Percentiles rank a stretch among this genome's conserved stretches.
phyloP scores from a whole-genome alignment of 331 rosid genomes.

The Malus hybrid region DNA sequence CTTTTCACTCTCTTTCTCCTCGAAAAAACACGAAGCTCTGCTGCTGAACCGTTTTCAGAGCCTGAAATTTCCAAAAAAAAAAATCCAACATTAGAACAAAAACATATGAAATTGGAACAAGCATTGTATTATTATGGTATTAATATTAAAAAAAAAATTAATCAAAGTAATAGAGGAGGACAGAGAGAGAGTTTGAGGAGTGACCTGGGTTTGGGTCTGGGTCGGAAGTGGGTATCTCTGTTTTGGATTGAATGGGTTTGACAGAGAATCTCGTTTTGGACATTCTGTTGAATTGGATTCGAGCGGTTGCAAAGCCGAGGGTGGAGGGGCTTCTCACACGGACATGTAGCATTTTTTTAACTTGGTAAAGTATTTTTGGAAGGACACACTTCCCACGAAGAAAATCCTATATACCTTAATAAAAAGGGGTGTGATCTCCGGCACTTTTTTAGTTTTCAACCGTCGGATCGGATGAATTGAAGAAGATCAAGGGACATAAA shows the following conservation, averaged over 20 bases:
- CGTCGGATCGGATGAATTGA: no score
- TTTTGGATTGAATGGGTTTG: background rate
- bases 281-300: constrained; percentile 4
- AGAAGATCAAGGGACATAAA: no score
- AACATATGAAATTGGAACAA: background rate
- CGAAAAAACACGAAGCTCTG: constrained; percentile 31
- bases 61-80: constrained; percentile 5
- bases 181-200: background rate
- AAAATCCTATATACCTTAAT: no score
- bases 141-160: background rate
- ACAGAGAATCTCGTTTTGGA: constrained; percentile 22
- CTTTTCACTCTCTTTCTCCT: constrained; percentile 32
- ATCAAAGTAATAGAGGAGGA: background rate
- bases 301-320: background rate
- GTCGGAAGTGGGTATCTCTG: constrained; percentile 8
- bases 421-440: no score
- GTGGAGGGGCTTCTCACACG: background rate
- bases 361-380: background rate
- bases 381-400: no score
- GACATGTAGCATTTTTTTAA: background rate
- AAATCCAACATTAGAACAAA: background rate
- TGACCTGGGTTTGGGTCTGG: background rate
- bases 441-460: no score
- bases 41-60: constrained; percentile 18
- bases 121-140: background rate